These are phyloP conservation scores for Sonneratia alba DNA, from an alignment of 345 rosid genomes.

Conservation along the genomic window DNA sequence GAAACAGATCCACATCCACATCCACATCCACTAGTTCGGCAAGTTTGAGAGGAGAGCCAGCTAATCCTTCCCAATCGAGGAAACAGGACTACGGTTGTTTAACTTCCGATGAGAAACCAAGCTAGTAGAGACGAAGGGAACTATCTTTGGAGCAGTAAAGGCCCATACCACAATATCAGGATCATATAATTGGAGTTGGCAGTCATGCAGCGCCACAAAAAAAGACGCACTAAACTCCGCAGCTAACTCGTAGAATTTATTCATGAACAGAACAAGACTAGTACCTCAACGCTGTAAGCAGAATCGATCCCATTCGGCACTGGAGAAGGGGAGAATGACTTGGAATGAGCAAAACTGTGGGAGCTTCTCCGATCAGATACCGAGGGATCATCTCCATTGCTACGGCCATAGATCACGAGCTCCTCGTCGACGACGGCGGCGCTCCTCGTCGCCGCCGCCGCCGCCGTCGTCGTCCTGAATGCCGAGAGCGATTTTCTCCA, in stretches of 20 bases:
- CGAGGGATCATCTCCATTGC: slow-evolving; percentile 28
- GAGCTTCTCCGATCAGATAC: slow-evolving; percentile 59
- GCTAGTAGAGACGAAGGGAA: too few species aligned
- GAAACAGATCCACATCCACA: not conserved
- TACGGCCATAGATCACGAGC: slow-evolving; percentile 41
- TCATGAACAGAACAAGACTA: too few species aligned
- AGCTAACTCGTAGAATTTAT: too few species aligned
- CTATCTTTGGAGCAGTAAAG: too few species aligned
- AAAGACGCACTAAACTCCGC: not conserved
- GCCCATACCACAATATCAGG: not conserved
- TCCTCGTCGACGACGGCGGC: too few species aligned
- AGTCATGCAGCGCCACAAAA: not conserved
- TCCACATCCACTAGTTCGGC: not conserved
- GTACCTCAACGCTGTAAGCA: slow-evolving; percentile 47
- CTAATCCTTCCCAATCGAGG: not conserved
- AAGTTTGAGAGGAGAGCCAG: not conserved
- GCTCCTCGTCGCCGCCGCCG: slow-evolving; percentile 28
- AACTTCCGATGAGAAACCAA: too few species aligned
- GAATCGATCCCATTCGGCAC: slow-evolving; percentile 48
- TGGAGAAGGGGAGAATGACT: slow-evolving; percentile 46
- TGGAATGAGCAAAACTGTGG: slow-evolving; percentile 53
- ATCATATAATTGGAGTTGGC: not conserved
- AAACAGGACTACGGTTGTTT: not conserved
- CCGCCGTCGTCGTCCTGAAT: slow-evolving; percentile 52
- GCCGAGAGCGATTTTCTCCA: slow-evolving; percentile 81